A percentile compares a stretch with the other conserved stretches of the same genome.
phyloP scores from a whole-genome alignment of 352 stramenopile genomes.

The Phytophthora melonis region DNA sequence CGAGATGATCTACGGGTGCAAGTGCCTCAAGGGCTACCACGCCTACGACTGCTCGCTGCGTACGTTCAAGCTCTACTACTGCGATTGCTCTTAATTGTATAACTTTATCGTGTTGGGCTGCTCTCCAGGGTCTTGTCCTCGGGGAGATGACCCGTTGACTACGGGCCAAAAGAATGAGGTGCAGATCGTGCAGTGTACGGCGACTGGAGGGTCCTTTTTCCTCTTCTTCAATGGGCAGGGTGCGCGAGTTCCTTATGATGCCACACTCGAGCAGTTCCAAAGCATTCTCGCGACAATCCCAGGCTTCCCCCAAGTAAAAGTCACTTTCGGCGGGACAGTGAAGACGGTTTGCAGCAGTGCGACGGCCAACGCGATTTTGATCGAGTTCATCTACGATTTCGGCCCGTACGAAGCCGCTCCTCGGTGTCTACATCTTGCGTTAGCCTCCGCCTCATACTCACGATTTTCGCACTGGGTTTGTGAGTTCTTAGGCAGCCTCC shows the following conservation, averaged over 20 bases:
- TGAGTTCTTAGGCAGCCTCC: conserved; percentile 53
- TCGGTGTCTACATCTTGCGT: background rate
- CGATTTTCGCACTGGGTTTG: background rate
- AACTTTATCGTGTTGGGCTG: background rate
- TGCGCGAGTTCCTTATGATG: conserved; percentile 62
- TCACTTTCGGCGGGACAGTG: conserved; percentile 53
- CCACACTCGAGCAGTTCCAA: conserved; percentile 57
- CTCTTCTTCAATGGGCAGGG: conserved; percentile 73
- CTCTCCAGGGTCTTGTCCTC: conserved; percentile 71
- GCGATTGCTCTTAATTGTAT: background rate
- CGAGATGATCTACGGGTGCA: conserved; percentile 89
- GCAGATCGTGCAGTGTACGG: conserved; percentile 85
- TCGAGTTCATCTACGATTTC: conserved; percentile 73
- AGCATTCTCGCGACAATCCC: conserved; percentile 54
- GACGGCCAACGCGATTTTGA: conserved; percentile 55
- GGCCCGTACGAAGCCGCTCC: conserved; percentile 50
- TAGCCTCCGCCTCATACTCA: too few relatives aligned
- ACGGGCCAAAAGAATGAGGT: conserved; percentile 86
- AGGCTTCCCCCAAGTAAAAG: conserved; percentile 49
- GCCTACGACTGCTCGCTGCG: conserved; percentile 88
- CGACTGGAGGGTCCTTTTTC: conserved; percentile 67
- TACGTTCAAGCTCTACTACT: conserved; percentile 13
- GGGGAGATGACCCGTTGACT: conserved; percentile 90
- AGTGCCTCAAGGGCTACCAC: conserved; percentile 82
- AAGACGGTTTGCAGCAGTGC: conserved; percentile 54